Evolutionary conservation across 345 rosid species (phyloP).

Genomic region (Citrus medica): DNA sequence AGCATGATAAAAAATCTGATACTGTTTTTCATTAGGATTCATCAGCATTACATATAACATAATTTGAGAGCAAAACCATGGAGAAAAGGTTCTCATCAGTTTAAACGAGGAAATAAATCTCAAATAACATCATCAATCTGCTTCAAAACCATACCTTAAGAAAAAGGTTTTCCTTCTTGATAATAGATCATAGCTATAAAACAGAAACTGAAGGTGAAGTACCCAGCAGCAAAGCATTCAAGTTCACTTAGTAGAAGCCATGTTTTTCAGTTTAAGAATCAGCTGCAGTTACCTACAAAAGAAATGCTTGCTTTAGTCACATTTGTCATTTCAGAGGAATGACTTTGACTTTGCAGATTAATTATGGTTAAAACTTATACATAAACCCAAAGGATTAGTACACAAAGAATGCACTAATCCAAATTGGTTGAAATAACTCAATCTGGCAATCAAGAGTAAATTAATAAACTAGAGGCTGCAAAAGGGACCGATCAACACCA

Average conservation of each 20-base stretch:
- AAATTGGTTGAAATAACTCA: neutral
- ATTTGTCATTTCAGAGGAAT: neutral
- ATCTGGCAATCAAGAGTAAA: neutral
- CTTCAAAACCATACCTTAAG: neutral
- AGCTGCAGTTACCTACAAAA: constrained; percentile 14
- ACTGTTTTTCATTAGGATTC: neutral
- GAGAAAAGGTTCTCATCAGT: neutral
- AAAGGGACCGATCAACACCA: neutral
- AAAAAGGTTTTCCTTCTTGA: neutral
- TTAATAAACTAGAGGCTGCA: neutral
- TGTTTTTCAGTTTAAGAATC: neutral
- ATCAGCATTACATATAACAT: neutral
- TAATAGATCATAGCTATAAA: neutral
- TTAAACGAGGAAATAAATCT: neutral
- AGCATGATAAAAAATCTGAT: neutral
- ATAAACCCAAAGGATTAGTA: neutral
- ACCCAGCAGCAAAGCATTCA: neutral
- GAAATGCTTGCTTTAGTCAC: neutral
- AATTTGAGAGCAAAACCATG: neutral
- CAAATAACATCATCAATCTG: neutral
- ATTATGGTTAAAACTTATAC: too few relatives aligned
- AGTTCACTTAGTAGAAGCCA: neutral
- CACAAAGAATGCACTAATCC: neutral
- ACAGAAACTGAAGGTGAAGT: neutral
- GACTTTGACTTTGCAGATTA: neutral